A percentile compares a stretch with the other conserved stretches of the same genome.
Conservation (phyloP, 768 basidiomycete species). For the Leccinum ochraceum region DNA sequence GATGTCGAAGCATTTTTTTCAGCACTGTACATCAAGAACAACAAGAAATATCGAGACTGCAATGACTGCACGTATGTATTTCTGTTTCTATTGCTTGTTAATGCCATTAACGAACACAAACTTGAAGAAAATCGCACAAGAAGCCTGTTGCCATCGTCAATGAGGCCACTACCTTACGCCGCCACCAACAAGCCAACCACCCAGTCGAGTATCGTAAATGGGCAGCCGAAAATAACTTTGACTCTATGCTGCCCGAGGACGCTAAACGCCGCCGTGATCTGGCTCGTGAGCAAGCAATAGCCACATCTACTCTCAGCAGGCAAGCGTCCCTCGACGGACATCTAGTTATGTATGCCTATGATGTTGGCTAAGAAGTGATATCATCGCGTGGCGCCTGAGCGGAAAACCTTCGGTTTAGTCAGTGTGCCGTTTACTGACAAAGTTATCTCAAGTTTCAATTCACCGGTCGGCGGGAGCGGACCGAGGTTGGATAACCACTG, state of each 20-base stretch:
- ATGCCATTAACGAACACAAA: no score
- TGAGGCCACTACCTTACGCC: not conserved
- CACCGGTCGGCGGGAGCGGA: no score
- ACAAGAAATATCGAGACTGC: no score
- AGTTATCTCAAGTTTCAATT: no score
- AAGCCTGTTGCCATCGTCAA: no score
- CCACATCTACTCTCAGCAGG: not conserved
- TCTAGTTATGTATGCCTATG: not conserved
- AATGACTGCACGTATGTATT: no score
- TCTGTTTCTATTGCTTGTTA: no score
- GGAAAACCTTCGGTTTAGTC: not conserved
- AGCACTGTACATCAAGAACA: no score
- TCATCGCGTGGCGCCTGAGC: not conserved
- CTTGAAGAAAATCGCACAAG: no score
- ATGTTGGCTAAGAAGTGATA: not conserved
- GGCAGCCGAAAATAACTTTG: not conserved
- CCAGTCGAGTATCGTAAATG: not conserved
- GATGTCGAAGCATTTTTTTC: no score
- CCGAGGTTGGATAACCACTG: no score
- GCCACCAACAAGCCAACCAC: not conserved
- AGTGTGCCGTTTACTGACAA: no score
- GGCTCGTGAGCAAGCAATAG: not conserved
- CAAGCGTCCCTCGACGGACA: not conserved
- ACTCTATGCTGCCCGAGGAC: not conserved
- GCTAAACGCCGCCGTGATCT: not conserved